Base-by-base conservation (phyloP, 1,139 yeast genomes). In the Eremothecium coryli region DNA sequence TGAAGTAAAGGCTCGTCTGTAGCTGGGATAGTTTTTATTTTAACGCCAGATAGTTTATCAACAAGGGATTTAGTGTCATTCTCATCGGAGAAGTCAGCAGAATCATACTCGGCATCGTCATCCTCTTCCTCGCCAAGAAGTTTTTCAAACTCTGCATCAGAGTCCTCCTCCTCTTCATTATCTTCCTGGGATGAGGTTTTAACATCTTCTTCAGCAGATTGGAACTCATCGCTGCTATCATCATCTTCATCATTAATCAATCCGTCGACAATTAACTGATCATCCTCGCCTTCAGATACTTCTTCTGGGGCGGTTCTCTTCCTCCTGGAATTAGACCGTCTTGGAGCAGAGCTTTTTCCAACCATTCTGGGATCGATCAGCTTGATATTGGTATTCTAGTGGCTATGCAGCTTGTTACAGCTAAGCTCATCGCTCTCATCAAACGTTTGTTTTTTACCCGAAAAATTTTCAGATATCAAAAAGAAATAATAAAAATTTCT, bases 61-160 rank as follows among this genome's bases (percentile, higher is more conserved):
- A 73, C 68, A 35, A 77, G 62, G 10, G 74, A 69, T 14, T 50
- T 48, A 1, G 70, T 55, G 22, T 70, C 76, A 23, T 66, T 70
- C 12, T 30, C 40, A 31, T 52, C 57, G 10, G 52, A 50, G 30
- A 47, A 52, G 29, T 51, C 58, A 13, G 56, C 44, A n/a, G 48
- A 44, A 30, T 43, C 44, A 25, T 58, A 57, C 10, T 45, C 57
- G 23, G 54, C 60, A 2, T 43, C 60, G 4, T 46, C 61, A 14
- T 49, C 60, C 37, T 56, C 69, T 39, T 65, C 69, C 44, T 69
- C 74, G 2, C 73, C 82, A 23, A 79, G 50, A 22, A 78, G 62
- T 33, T 61, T 60, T 48, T 77, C 75, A 40, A 76, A 63, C 49
- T 77, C 85, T 4, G 68, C 76, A 45, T 77, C 85, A 2, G 77